phyloP scores from a whole-genome alignment of 192 early-diverging fungal genomes.

The Chytriomyces hyalinus region DNA sequence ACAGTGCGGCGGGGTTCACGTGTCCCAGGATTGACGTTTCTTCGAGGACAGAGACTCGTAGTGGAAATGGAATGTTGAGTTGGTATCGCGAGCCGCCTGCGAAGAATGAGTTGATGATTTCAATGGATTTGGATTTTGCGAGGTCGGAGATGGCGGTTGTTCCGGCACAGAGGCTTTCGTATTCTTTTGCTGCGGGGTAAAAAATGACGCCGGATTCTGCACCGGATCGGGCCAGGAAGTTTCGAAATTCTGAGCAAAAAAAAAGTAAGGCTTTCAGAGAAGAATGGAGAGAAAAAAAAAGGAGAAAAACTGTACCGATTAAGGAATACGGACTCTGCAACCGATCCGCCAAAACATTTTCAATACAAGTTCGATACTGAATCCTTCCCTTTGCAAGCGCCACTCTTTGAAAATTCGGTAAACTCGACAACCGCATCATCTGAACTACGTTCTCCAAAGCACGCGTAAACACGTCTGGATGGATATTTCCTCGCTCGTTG shows the following conservation, averaged over 20 bases:
- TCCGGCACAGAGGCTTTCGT: too few species aligned
- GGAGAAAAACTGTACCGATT: not conserved
- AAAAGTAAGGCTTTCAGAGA: constrained; percentile 1
- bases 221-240: not conserved
- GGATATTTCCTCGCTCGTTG: constrained; percentile 19
- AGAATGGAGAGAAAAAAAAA: not conserved
- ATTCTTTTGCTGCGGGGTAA: not conserved
- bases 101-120: too few species aligned
- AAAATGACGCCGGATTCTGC: not conserved
- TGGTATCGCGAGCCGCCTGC: too few species aligned
- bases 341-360: constrained; percentile 1
- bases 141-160: too few species aligned
- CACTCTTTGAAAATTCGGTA: constrained; percentile 40
- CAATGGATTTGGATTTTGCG: too few species aligned
- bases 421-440: constrained; percentile 35
- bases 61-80: too few species aligned
- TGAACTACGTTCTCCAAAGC: constrained; percentile 29
- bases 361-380: not conserved
- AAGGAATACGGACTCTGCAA: constrained; percentile 1
- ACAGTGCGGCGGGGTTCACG: too few species aligned
- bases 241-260: not conserved
- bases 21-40: too few species aligned
- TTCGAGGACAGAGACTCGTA: too few species aligned
- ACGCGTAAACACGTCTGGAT: constrained; percentile 36
- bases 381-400: constrained; percentile 18